Evolutionary conservation across 805 yeast species (phyloP).

Genomic region (Priceomyces carsonii): DNA sequence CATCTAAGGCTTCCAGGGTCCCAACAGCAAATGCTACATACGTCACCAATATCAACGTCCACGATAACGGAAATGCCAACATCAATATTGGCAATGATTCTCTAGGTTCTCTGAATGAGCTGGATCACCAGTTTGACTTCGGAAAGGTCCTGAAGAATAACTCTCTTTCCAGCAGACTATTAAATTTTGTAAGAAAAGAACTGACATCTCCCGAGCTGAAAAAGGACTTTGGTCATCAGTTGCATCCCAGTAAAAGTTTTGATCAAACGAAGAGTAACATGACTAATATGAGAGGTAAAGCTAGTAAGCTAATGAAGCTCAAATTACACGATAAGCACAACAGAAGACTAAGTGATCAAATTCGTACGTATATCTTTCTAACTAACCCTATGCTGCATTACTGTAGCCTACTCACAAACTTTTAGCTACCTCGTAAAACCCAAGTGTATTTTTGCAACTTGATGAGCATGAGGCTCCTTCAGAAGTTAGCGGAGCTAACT

Average conservation of each 20-base stretch:
- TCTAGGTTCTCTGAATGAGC: background rate
- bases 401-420: too few relatives aligned
- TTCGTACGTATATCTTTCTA: conserved; percentile 36
- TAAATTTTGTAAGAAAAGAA: conserved; percentile 16
- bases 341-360: conserved; percentile 26
- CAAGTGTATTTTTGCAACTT: too few relatives aligned
- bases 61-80: background rate
- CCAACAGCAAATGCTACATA: too few relatives aligned
- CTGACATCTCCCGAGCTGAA: conserved; percentile 9
- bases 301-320: conserved; percentile 14
- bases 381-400: too few relatives aligned
- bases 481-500: too few relatives aligned
- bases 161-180: conserved; percentile 21
- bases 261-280: conserved; percentile 41
- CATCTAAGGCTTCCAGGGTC: too few relatives aligned
- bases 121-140: conserved; percentile 1
- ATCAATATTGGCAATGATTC: background rate
- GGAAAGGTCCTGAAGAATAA: conserved; percentile 9
- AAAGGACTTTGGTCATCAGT: conserved; percentile 1
- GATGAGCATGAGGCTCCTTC: too few relatives aligned
- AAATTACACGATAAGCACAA: conserved; percentile 12
- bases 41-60: background rate
- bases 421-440: too few relatives aligned
- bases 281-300: conserved; percentile 29
- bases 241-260: conserved; percentile 7